A percentile compares a stretch with the other conserved stretches of the same genome.
Conservation (phyloP, 495 filamentous ascomycete genomes). For the Hypoxylon fragiforme region DNA sequence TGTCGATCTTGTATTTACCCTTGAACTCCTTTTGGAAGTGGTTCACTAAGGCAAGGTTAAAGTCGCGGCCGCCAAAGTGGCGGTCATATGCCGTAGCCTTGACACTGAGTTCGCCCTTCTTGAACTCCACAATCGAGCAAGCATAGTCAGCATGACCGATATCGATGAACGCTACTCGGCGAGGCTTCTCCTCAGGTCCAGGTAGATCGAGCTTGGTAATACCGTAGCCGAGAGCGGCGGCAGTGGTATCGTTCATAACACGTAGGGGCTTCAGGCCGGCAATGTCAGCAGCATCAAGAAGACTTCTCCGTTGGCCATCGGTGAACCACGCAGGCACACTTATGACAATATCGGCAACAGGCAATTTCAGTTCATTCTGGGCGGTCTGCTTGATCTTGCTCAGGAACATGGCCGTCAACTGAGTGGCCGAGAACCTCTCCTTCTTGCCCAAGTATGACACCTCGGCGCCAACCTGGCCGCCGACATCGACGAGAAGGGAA, state of each 20-base stretch:
- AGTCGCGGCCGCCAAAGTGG: slow-evolving; percentile 96
- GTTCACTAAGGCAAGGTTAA: slow-evolving; percentile 91
- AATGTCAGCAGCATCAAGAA: slow-evolving; percentile 94
- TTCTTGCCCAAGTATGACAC: slow-evolving; percentile 94
- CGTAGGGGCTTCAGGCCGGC: slow-evolving; percentile 90
- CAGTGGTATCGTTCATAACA: slow-evolving; percentile 97
- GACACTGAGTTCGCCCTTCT: slow-evolving; percentile 94
- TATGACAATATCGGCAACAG: slow-evolving; percentile 93
- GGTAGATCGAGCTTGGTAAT: slow-evolving; percentile 97
- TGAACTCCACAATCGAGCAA: slow-evolving; percentile 91
- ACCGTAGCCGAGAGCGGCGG: slow-evolving; percentile 92
- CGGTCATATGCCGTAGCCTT: slow-evolving; percentile 92
- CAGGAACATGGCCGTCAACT: slow-evolving; percentile 92
- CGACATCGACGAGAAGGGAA: slow-evolving; percentile 82
- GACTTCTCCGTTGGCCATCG: slow-evolving; percentile 82
- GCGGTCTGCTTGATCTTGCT: slow-evolving; percentile 91
- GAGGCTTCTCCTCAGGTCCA: slow-evolving; percentile 85
- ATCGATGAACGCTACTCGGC: slow-evolving; percentile 89
- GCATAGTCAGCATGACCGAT: slow-evolving; percentile 97
- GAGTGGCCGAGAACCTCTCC: slow-evolving; percentile 87
- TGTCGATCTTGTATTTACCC: slow-evolving; percentile 89
- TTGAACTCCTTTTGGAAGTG: slow-evolving; percentile 95
- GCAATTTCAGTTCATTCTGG: slow-evolving; percentile 82
- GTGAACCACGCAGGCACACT: slow-evolving; percentile 98
- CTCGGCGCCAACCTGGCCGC: slow-evolving; percentile 93